These are phyloP conservation scores for Entomortierella beljakovae DNA, from an alignment of 192 early-diverging fungal genomes.

Conservation along the genomic window DNA sequence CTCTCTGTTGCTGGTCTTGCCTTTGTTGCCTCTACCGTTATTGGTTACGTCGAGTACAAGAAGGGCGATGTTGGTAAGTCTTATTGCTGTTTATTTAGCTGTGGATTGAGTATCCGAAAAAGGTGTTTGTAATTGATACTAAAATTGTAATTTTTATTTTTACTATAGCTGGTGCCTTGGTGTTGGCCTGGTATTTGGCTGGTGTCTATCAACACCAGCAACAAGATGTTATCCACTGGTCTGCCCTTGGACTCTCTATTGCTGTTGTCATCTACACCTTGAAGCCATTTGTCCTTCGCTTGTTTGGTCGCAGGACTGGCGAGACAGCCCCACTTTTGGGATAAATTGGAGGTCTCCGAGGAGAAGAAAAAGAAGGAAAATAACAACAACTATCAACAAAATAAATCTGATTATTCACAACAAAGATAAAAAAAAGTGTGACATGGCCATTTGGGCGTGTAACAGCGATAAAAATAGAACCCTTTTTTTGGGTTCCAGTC, in stretches of 20 bases:
- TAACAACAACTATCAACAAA: neutral
- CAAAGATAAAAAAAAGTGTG: too few species aligned
- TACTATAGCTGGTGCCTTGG: conserved; percentile 65
- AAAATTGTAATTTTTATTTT: conserved; percentile 1
- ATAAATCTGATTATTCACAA: too few species aligned
- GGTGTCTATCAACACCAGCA: conserved; percentile 61
- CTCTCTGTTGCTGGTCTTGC: conserved; percentile 62
- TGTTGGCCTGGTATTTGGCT: conserved; percentile 68
- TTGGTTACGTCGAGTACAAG: conserved; percentile 70
- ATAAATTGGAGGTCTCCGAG: conserved; percentile 45
- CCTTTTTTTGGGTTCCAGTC: neutral
- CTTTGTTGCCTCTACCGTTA: conserved; percentile 65
- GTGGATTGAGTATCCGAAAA: neutral
- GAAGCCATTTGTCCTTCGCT: conserved; percentile 52
- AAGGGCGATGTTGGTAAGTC: conserved; percentile 66
- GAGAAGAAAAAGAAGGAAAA: neutral
- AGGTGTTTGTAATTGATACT: neutral
- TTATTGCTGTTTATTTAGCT: neutral
- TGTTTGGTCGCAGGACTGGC: conserved; percentile 39
- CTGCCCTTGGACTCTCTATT: conserved; percentile 60
- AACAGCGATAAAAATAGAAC: too few species aligned
- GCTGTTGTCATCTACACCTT: conserved; percentile 56
- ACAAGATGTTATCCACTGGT: conserved; percentile 60
- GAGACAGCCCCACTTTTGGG: conserved; percentile 65
- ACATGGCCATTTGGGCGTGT: too few species aligned